Base-by-base conservation (phyloP, 2,329 filamentous ascomycete genomes). In the Aspergillus brasiliensis region DNA sequence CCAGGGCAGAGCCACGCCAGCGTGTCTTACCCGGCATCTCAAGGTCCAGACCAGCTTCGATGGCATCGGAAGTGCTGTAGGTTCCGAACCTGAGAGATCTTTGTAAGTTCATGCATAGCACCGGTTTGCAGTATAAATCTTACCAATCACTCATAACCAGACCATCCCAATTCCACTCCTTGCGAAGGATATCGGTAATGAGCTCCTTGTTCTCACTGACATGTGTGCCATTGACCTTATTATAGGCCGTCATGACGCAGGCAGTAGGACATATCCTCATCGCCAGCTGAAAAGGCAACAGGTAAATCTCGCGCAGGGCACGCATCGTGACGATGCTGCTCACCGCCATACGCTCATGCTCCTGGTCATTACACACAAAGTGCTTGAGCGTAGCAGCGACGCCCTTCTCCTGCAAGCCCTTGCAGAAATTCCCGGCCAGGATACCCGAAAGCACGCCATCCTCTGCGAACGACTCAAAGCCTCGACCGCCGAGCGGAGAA, bases 391-490 rank as follows among this genome's bases (percentile, higher is more conserved):
- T 91, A 10, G 91, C 90, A 7, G 88, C 87, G 38, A 95, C 84
- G 0, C 89, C 88, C 61, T 86, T 88, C 23, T 88, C 87, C 70
- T 95, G 91, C 57, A 91, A 79, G 7, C 89, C 90, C 51, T 85
- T 86, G 69, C 91, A 88, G 62, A 91, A 91, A 61, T 89, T 84
- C 0, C 88, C 85, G 11, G 89, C 88, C 61, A 92, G 78, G 63
- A 88, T 89, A 31, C 90, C 90, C 0, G 90, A 91, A 5, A 96
- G 81, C 8, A 88, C 83, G 0, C 91, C 91, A 66, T 95, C 91
- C 73, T 95, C 91, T 0, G 90, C 92, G 73, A 92, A 95, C 0
- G 91, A 92, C 75, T 96, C 91, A 66, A 95, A 96, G 64, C 92
- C 92, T 61, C 91, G 84, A 17, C 91, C 91, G n/a, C 91, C 91